Percentiles rank a stretch among this genome's conserved stretches.
Evolutionary conservation across 805 yeast species (phyloP).

Genomic region (Metschnikowia kofuensis): DNA sequence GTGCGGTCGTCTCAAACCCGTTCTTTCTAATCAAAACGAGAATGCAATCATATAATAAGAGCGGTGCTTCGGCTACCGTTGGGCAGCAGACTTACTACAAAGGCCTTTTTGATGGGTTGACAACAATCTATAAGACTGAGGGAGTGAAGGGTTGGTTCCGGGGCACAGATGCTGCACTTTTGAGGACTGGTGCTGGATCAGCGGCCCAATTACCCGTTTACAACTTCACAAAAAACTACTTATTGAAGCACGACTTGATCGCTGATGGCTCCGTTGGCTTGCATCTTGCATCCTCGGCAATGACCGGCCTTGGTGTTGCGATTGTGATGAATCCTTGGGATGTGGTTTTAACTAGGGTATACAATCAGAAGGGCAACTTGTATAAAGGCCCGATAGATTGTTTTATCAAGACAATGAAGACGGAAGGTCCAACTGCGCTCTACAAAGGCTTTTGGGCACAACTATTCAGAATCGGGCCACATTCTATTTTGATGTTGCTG

Average conservation of each 20-base stretch:
- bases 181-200: constrained; percentile 95
- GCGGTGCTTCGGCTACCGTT: constrained; percentile 38
- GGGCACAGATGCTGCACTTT: constrained; percentile 92
- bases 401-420: constrained; percentile 70
- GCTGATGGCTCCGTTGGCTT: constrained; percentile 59
- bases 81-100: constrained; percentile 93
- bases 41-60: constrained; percentile 86
- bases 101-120: constrained; percentile 65
- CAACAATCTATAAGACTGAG: constrained; percentile 57
- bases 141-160: constrained; percentile 79
- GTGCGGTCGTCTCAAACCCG: constrained; percentile 89
- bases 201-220: constrained; percentile 92
- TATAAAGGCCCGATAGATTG: constrained; percentile 91
- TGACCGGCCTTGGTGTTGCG: constrained; percentile 90
- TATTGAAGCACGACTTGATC: constrained; percentile 52
- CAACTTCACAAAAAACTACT: constrained; percentile 65
- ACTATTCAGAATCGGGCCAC: constrained; percentile 89
- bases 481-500: constrained; percentile 82
- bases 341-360: constrained; percentile 89
- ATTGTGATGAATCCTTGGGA: constrained; percentile 98
- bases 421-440: constrained; percentile 84
- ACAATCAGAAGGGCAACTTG: constrained; percentile 86
- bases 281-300: constrained; percentile 70
- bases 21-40: constrained; percentile 90
- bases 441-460: constrained; percentile 97